Evolutionary conservation across 2,329 filamentous ascomycete genomes (phyloP).

Genomic region (Magnaporthiopsis rhizophila): DNA sequence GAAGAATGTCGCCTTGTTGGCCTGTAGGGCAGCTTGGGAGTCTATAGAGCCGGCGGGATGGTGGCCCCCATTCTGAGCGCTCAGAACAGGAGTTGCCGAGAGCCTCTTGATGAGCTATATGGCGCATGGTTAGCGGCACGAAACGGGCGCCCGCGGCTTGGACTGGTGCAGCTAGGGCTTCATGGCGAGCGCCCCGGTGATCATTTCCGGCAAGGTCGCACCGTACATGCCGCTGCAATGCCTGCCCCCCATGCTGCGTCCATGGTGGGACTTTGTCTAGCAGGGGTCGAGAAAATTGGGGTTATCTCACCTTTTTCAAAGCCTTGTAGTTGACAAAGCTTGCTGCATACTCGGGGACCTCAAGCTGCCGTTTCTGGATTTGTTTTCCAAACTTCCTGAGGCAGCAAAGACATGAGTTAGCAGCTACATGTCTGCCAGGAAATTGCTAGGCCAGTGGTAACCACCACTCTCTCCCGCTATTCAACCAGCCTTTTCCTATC

Average conservation of each 20-base stretch:
- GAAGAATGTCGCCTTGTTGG: conserved; percentile 98
- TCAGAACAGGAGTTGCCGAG: conserved; percentile 80
- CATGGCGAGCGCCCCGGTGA: not conserved
- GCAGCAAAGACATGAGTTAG: conserved; percentile 5
- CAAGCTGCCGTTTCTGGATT: conserved; percentile 97
- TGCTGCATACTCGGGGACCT: conserved; percentile 97
- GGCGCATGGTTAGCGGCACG: conserved; percentile 20
- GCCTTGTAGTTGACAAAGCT: conserved; percentile 99
- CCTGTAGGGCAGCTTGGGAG: conserved; percentile 83
- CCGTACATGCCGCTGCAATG: not conserved
- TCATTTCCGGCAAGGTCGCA: not conserved
- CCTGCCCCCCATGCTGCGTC: not conserved
- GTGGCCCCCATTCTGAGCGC: conserved; percentile 60
- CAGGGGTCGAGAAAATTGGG: not conserved
- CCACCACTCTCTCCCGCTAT: not conserved
- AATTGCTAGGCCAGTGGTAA: not conserved
- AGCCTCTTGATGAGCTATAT: conserved; percentile 93
- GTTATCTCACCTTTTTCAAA: conserved; percentile 68
- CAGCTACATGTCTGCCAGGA: not conserved
- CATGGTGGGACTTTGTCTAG: not conserved
- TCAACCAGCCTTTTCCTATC: not conserved
- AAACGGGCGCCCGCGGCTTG: not conserved
- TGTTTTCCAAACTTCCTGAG: conserved; percentile 99
- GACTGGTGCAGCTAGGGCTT: not conserved
- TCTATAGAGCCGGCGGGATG: conserved; percentile 47